Evolutionary conservation across 2,329 filamentous ascomycete genomes (phyloP).

Genomic region (Monosporascus sp.): DNA sequence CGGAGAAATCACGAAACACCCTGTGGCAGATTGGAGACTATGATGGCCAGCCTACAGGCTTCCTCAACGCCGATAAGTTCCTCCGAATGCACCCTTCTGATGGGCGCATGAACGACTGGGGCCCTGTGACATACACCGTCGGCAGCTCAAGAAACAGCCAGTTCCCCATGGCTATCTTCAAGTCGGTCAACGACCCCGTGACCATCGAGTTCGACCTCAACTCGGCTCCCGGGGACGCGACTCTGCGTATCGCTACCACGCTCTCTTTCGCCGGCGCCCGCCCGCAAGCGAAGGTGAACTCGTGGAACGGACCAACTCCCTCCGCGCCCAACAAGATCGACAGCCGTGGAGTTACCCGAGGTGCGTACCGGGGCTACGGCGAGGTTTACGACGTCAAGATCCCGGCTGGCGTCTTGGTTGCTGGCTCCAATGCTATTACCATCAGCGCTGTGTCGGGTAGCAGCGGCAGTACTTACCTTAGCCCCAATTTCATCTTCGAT

Average conservation of each 20-base stretch:
- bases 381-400: conserved; percentile 60
- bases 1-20: conserved; percentile 39
- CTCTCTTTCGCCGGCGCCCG: conserved; percentile 55
- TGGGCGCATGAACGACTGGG: conserved; percentile 57
- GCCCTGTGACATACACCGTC: conserved; percentile 54
- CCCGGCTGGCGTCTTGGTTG: conserved; percentile 51
- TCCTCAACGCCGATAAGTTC: conserved; percentile 62
- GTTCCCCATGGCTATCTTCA: conserved; percentile 64
- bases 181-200: conserved; percentile 51
- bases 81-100: conserved; percentile 65
- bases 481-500: conserved; percentile 46
- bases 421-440: conserved; percentile 59
- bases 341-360: conserved; percentile 59
- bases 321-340: conserved; percentile 57
- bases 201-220: conserved; percentile 55
- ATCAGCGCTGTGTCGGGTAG: conserved; percentile 56
- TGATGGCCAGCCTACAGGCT: conserved; percentile 59
- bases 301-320: conserved; percentile 42
- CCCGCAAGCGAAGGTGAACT: conserved; percentile 52
- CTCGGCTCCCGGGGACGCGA: conserved; percentile 47
- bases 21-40: conserved; percentile 61
- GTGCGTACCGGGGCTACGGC: conserved; percentile 57
- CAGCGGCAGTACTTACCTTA: conserved; percentile 47
- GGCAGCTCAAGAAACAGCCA: conserved; percentile 44
- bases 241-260: conserved; percentile 60